These are phyloP conservation scores for Saccharomycopsis microspora DNA, from an alignment of 805 yeast species.

Conservation along the genomic window DNA sequence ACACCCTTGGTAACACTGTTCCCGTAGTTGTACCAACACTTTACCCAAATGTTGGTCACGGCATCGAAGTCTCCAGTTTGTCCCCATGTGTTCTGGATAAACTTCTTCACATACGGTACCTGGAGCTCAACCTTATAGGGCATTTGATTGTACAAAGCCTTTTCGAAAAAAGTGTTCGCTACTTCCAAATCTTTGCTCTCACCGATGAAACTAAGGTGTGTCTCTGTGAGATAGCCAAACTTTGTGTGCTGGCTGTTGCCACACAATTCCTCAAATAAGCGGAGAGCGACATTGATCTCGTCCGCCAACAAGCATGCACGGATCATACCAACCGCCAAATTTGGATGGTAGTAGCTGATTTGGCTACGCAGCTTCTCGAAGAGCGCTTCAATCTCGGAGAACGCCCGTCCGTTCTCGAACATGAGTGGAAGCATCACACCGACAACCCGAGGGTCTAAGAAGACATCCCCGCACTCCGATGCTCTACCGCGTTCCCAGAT, in stretches of 20 bases:
- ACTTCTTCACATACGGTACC: conserved; percentile 60
- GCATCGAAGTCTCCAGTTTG: conserved; percentile 45
- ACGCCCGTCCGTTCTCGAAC: conserved; percentile 47
- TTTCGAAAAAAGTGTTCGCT: conserved; percentile 64
- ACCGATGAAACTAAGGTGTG: conserved; percentile 72
- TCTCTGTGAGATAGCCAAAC: conserved; percentile 51
- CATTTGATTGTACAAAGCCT: conserved; percentile 56
- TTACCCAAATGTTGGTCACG: conserved; percentile 51
- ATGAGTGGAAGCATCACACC: conserved; percentile 61
- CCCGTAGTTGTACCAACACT: conserved; percentile 48
- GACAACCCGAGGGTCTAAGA: conserved; percentile 53
- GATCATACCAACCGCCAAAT: conserved; percentile 60
- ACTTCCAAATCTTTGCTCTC: conserved; percentile 60
- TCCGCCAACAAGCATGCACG: conserved; percentile 58
- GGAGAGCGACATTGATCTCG: conserved; percentile 54
- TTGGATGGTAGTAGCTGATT: conserved; percentile 26
- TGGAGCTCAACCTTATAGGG: conserved; percentile 65
- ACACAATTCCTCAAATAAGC: conserved; percentile 49
- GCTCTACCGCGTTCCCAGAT: conserved; percentile 58
- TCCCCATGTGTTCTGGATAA: conserved; percentile 48
- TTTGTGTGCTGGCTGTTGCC: conserved; percentile 33
- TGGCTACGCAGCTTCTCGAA: conserved; percentile 33
- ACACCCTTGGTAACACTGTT: conserved; percentile 52
- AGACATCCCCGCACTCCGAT: conserved; percentile 29
- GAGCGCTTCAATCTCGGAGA: conserved; percentile 48